Evolutionary conservation across 345 rosid species (phyloP).

Genomic region (Microthlaspi erraticum): DNA sequence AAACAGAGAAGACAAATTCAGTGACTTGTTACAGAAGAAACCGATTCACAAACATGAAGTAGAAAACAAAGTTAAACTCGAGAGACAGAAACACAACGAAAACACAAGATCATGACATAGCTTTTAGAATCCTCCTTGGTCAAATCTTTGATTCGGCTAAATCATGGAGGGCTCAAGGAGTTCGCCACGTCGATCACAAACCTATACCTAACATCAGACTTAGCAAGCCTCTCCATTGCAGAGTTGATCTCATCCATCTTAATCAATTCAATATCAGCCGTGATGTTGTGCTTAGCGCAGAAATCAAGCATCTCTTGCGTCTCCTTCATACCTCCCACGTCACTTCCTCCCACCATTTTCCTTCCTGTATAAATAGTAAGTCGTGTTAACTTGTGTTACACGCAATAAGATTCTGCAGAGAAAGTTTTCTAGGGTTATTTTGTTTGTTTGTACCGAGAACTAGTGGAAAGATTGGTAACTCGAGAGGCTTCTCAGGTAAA

Average conservation of each 20-base stretch:
- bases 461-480: conserved; percentile 73
- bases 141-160: conserved; percentile 10
- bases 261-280: conserved; percentile 81
- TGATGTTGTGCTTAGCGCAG: conserved; percentile 75
- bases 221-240: conserved; percentile 90
- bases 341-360: conserved; percentile 84
- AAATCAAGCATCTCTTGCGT: conserved; percentile 91
- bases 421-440: neutral
- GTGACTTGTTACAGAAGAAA: conserved; percentile 25
- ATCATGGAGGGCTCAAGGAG: conserved; percentile 51
- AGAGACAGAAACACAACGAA: conserved; percentile 8
- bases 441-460: conserved; percentile 53
- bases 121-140: neutral
- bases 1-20: neutral
- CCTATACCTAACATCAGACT: conserved; percentile 87
- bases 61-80: neutral
- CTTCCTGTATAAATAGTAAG: conserved; percentile 48
- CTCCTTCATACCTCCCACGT: conserved; percentile 78
- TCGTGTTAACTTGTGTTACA: conserved; percentile 6
- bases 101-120: conserved; percentile 3
- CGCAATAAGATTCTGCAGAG: neutral
- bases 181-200: conserved; percentile 85
- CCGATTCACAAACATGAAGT: neutral
- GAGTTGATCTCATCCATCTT: conserved; percentile 69
- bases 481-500: conserved; percentile 77